Conservation (phyloP, 2,329 filamentous ascomycete species). For the Sporothrix humicola region DNA sequence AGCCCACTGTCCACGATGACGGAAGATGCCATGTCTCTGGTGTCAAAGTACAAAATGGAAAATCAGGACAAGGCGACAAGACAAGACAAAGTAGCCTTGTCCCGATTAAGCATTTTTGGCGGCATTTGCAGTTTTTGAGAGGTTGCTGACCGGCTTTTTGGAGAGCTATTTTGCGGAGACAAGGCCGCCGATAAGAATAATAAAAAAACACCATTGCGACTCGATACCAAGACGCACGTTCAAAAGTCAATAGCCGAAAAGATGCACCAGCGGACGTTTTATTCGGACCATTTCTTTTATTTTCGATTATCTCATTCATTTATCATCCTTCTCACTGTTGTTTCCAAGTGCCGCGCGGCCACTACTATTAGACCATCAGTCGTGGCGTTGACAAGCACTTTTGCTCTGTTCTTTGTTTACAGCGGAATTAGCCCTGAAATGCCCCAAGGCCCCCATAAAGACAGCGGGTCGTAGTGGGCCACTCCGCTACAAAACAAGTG, state of each 20-base stretch:
- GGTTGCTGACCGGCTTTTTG: too few species aligned
- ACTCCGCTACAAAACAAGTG: too few species aligned
- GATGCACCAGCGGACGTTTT: background rate
- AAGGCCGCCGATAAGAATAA: background rate
- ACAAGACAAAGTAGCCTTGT: background rate
- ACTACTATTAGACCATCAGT: background rate
- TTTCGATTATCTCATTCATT: background rate
- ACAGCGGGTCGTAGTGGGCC: background rate
- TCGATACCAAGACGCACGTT: background rate
- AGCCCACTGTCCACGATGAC: background rate
- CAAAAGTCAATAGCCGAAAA: background rate
- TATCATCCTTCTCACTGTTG: background rate
- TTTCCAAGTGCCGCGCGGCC: conserved; percentile 7
- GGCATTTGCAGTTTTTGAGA: too few species aligned
- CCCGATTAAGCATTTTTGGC: background rate
- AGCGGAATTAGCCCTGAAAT: background rate
- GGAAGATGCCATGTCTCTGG: conserved; percentile 24
- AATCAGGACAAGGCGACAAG: background rate
- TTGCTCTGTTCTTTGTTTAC: background rate
- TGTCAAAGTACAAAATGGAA: conserved; percentile 3
- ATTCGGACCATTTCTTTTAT: background rate
- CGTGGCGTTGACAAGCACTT: too few species aligned
- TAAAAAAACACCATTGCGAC: background rate
- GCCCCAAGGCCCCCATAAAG: background rate
- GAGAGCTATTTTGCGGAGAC: background rate